These are phyloP conservation scores for Phytophthora europaea DNA, from an alignment of 352 stramenopile species.

Conservation along the genomic window DNA sequence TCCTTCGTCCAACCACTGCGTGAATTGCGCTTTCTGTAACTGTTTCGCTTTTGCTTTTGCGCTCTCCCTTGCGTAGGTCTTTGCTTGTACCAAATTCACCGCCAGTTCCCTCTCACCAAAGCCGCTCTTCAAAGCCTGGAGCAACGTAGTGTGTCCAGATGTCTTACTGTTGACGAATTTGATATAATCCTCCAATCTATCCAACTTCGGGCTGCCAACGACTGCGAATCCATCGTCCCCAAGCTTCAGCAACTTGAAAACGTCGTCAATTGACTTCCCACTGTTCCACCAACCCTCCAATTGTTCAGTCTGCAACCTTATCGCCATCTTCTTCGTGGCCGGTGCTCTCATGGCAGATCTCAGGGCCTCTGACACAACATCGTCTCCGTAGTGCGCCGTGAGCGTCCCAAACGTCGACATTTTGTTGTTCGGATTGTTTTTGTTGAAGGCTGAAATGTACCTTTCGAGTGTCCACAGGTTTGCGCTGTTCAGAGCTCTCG, in stretches of 20 bases:
- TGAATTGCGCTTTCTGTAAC: neutral
- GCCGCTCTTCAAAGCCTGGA: neutral
- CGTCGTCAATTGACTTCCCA: neutral
- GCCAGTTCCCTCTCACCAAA: neutral
- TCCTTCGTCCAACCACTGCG: neutral
- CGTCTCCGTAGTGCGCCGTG: neutral
- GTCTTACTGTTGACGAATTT: neutral
- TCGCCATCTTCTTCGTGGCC: neutral
- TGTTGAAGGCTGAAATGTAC: neutral
- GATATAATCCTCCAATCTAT: neutral
- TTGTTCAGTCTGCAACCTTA: neutral
- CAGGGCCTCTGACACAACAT: neutral
- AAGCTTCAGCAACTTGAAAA: neutral
- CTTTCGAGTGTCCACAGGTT: neutral
- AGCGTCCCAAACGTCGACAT: neutral
- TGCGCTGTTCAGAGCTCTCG: neutral
- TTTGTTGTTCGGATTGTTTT: neutral
- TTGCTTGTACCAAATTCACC: neutral
- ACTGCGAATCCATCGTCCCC: neutral
- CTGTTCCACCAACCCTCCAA: neutral
- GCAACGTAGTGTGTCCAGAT: neutral
- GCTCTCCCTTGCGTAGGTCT: neutral
- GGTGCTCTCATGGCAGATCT: neutral
- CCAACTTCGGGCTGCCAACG: neutral
- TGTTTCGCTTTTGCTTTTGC: neutral